Evolutionary conservation across 352 stramenopile genomes (phyloP).

Genomic region (Pythium inflatum): DNA sequence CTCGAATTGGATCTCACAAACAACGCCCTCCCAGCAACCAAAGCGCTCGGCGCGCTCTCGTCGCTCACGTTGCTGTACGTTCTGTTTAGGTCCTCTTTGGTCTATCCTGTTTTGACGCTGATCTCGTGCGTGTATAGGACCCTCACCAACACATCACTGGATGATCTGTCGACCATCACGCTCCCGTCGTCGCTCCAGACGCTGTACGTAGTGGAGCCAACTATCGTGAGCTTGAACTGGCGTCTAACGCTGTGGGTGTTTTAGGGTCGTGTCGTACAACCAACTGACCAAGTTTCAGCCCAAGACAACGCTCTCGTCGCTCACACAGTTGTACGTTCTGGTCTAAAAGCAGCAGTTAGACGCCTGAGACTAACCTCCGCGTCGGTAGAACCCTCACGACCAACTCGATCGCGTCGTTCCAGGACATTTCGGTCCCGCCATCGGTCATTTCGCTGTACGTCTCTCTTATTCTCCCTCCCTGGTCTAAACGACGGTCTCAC

Average conservation of each 20-base stretch:
- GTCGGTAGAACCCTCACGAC: conserved; percentile 13
- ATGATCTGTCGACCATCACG: conserved; percentile 27
- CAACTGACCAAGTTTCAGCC: conserved; percentile 21
- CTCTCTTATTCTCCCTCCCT: background rate
- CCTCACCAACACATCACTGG: conserved; percentile 23
- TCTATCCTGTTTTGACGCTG: background rate
- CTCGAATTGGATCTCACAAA: conserved; percentile 21
- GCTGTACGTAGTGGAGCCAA: conserved; percentile 13
- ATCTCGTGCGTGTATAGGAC: conserved; percentile 4
- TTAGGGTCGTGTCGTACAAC: conserved; percentile 27
- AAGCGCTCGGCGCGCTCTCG: conserved; percentile 10
- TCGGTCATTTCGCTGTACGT: conserved; percentile 23
- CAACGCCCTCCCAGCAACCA: conserved; percentile 10
- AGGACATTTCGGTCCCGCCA: conserved; percentile 22
- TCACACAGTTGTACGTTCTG: conserved; percentile 23
- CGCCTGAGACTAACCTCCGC: background rate
- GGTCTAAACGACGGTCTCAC: too few relatives aligned
- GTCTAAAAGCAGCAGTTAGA: background rate
- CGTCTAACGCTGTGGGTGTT: conserved; percentile 2
- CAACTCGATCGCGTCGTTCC: conserved; percentile 34
- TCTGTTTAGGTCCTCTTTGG: background rate
- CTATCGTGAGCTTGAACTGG: background rate
- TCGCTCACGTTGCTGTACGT: conserved; percentile 24
- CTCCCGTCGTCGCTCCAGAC: conserved; percentile 21
- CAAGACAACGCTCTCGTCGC: background rate